A percentile compares a stretch with the other conserved stretches of the same genome.
Evolutionary conservation across 1,284 basidiomycete species (phyloP).

Genomic region (Entoloma clypeatum): DNA sequence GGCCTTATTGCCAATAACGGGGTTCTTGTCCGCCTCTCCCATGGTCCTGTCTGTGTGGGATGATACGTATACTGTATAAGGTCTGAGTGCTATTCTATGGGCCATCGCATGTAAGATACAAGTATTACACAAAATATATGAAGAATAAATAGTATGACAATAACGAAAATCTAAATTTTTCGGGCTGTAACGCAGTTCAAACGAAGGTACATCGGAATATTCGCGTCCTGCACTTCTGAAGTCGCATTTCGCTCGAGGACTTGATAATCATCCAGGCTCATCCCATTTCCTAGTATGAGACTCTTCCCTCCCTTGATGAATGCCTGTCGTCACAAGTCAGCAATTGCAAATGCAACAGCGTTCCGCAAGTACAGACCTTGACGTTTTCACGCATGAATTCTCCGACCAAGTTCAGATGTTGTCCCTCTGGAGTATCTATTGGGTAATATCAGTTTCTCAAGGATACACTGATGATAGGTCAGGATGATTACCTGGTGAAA

Average conservation of each 20-base stretch:
- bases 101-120: no score
- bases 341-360: neutral
- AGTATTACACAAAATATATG: no score
- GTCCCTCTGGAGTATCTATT: conserved; percentile 8
- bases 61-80: no score
- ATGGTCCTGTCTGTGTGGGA: no score
- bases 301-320: conserved; percentile 9
- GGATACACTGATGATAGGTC: neutral
- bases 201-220: conserved; percentile 9
- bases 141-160: no score
- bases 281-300: conserved; percentile 7
- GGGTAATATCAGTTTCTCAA: no score
- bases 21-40: no score
- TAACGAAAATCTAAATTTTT: neutral
- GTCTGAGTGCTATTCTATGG: no score
- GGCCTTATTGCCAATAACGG: no score
- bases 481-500: conserved; percentile 6
- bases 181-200: conserved; percentile 11
- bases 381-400: conserved; percentile 14
- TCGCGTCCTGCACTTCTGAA: conserved; percentile 9
- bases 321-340: neutral
- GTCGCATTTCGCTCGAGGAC: conserved; percentile 5
- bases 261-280: conserved; percentile 6
- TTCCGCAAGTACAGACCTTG: conserved; percentile 2
- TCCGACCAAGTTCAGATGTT: conserved; percentile 11